Evolutionary conservation across 1,139 yeast genomes (phyloP).

Genomic region (Geotrichum carabidarum): DNA sequence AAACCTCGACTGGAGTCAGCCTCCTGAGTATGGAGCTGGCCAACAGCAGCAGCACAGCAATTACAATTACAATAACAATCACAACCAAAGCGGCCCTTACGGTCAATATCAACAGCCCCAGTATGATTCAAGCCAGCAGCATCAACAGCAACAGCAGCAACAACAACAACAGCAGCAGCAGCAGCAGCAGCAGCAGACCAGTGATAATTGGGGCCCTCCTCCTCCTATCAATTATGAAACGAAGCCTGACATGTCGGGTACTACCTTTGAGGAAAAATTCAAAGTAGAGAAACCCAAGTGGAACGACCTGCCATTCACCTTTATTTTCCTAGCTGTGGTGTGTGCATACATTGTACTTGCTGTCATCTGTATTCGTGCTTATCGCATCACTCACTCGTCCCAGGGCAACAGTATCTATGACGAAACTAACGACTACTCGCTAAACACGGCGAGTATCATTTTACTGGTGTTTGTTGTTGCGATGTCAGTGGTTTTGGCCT

Average conservation of each 20-base stretch:
- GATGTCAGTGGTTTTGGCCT: slow-evolving; percentile 56
- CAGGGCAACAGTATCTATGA: slow-evolving; percentile 67
- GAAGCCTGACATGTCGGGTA: slow-evolving; percentile 36
- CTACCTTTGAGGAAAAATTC: slow-evolving; percentile 61
- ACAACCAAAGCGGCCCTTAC: not conserved
- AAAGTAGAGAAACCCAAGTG: slow-evolving; percentile 58
- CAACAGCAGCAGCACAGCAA: not conserved
- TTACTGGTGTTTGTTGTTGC: slow-evolving; percentile 63
- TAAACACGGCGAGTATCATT: slow-evolving; percentile 70
- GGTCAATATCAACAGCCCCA: slow-evolving; percentile 6
- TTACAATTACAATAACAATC: not conserved
- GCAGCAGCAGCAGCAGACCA: slow-evolving; percentile 16
- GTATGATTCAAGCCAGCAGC: not conserved
- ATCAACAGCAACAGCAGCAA: slow-evolving; percentile 10
- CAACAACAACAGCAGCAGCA: slow-evolving; percentile 22
- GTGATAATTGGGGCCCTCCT: slow-evolving; percentile 21
- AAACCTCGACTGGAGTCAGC: slow-evolving; percentile 5
- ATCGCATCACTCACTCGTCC: slow-evolving; percentile 49
- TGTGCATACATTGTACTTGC: slow-evolving; percentile 71
- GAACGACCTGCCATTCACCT: slow-evolving; percentile 54
- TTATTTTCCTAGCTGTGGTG: slow-evolving; percentile 57
- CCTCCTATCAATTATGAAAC: slow-evolving; percentile 27
- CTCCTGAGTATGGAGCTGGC: slow-evolving; percentile 2
- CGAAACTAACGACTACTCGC: slow-evolving; percentile 49
- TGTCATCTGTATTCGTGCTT: slow-evolving; percentile 61